These are phyloP conservation scores for Colletotrichum siamense DNA, from an alignment of 2,329 filamentous ascomycete species.

Conservation along the genomic window DNA sequence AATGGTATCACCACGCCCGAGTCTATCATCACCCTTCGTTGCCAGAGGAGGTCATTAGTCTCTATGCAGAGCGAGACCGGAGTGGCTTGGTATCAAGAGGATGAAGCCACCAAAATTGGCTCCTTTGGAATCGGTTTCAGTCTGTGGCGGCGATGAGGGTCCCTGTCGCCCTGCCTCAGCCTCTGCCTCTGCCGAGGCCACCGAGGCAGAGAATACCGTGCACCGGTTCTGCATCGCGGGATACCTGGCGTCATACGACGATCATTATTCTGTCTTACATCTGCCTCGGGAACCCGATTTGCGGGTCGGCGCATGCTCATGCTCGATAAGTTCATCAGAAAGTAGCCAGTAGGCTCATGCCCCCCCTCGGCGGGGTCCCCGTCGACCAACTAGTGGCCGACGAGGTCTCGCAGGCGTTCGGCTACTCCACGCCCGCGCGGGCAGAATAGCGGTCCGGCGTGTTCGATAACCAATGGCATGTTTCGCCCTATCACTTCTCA, in stretches of 20 bases:
- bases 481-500: conserved; percentile 22
- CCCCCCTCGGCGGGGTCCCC: conserved; percentile 9
- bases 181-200: background rate
- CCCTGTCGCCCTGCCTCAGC: background rate
- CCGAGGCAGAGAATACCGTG: background rate
- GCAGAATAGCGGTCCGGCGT: conserved; percentile 9
- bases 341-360: background rate
- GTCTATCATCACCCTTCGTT: background rate
- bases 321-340: conserved; percentile 11
- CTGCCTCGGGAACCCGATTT: background rate
- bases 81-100: background rate
- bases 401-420: conserved; percentile 8
- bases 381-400: conserved; percentile 6
- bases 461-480: conserved; percentile 13
- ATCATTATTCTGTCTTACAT: conserved; percentile 12
- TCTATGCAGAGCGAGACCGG: conserved; percentile 12
- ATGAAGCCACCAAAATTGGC: conserved; percentile 15
- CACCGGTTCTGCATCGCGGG: conserved; percentile 10
- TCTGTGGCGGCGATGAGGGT: background rate
- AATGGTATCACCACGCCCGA: background rate
- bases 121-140: conserved; percentile 8
- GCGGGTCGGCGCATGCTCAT: background rate
- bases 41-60: background rate
- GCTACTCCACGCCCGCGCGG: conserved; percentile 11
- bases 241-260: conserved; percentile 8